Percentiles rank a stretch among this genome's conserved stretches.
Evolutionary conservation across 1,284 basidiomycete genomes (phyloP).

Genomic region (Trametes versicolor): DNA sequence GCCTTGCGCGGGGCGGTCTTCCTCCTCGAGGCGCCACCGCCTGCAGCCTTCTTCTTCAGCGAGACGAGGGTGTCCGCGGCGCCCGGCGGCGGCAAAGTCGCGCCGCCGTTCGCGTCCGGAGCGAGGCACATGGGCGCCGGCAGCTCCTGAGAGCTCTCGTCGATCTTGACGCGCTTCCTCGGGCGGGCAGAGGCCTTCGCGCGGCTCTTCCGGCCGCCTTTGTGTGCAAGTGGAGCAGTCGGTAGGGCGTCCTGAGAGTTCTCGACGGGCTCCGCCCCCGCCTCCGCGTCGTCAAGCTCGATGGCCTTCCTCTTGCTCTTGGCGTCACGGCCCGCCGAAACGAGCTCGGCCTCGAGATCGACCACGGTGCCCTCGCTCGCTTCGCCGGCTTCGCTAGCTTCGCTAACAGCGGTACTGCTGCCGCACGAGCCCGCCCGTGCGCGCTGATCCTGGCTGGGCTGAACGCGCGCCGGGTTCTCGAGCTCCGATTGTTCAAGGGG

Average conservation of each 20-base stretch:
- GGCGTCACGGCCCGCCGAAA: background rate
- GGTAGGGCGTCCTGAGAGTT: constrained; percentile 6
- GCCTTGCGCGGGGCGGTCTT: constrained; percentile 10
- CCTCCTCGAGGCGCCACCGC: constrained; percentile 3
- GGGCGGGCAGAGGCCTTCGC: constrained; percentile 12
- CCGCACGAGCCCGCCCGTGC: constrained; percentile 34
- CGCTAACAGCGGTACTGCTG: constrained; percentile 38
- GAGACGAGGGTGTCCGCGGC: background rate
- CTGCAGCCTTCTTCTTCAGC: constrained; percentile 9
- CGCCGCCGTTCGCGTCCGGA: constrained; percentile 10
- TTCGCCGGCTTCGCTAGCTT: constrained; percentile 34
- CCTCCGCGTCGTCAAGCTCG: constrained; percentile 18
- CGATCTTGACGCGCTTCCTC: constrained; percentile 24
- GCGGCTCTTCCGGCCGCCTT: constrained; percentile 12
- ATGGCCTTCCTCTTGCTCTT: constrained; percentile 29
- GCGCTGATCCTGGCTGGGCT: constrained; percentile 5
- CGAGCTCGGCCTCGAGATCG: constrained; percentile 19
- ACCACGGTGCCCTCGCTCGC: constrained; percentile 35
- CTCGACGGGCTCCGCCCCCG: constrained; percentile 5
- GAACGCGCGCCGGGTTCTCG: background rate
- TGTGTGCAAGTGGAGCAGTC: constrained; percentile 1
- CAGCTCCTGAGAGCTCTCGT: background rate
- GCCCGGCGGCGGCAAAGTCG: constrained; percentile 3
- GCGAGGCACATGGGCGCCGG: background rate
- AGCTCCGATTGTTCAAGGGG: constrained; percentile 14